Evolutionary conservation across 106 monocot species (phyloP).

Genomic region (Dioscorea dumetorum): DNA sequence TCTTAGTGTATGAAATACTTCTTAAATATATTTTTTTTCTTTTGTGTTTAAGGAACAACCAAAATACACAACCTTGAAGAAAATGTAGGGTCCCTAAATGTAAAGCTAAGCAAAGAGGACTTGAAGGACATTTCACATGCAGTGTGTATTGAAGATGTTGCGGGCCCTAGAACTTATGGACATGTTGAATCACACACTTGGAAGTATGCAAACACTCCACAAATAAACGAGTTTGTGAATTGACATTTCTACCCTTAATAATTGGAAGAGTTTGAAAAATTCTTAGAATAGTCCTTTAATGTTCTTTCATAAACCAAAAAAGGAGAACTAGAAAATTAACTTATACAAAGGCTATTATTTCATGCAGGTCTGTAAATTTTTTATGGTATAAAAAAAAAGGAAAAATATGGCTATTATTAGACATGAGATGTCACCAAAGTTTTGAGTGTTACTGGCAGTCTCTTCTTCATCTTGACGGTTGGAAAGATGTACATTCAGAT

Average conservation of each 20-base stretch:
- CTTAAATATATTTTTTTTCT: too few relatives aligned
- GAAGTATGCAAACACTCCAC: constrained; percentile 2
- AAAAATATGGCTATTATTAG: too few relatives aligned
- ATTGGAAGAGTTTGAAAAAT: too few relatives aligned
- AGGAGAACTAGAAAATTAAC: too few relatives aligned
- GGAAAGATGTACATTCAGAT: constrained; percentile 12
- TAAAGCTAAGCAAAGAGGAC: neutral
- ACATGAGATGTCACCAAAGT: too few relatives aligned
- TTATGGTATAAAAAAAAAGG: too few relatives aligned
- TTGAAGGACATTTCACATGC: constrained; percentile 6
- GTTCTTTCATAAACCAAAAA: too few relatives aligned
- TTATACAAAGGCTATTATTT: too few relatives aligned
- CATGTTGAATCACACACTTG: neutral
- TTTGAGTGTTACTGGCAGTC: constrained; percentile 6
- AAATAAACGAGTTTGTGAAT: neutral
- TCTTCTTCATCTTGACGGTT: constrained; percentile 25
- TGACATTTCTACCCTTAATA: too few relatives aligned
- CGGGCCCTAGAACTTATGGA: neutral
- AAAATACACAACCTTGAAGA: constrained; percentile 3
- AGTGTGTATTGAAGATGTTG: neutral
- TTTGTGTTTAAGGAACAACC: neutral
- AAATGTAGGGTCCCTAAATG: constrained; percentile 3
- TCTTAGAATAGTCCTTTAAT: too few relatives aligned
- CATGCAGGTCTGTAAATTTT: too few relatives aligned
- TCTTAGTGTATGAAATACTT: too few relatives aligned